These are phyloP conservation scores for Magnaporthiopsis rhizophila DNA, from an alignment of 2,329 filamentous ascomycete species.

Conservation along the genomic window DNA sequence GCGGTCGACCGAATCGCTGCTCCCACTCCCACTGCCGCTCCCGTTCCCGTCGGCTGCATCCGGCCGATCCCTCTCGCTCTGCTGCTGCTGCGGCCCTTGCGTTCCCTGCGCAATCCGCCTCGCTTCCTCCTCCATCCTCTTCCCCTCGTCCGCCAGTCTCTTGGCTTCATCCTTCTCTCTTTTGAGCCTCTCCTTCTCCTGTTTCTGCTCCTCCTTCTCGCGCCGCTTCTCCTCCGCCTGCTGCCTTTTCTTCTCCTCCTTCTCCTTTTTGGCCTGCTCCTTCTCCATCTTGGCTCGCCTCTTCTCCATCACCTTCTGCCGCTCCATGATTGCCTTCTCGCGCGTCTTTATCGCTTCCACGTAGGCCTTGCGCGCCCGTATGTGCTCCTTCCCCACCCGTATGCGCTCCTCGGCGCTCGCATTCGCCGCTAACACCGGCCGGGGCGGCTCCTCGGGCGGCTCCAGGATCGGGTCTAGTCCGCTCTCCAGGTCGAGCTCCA, in stretches of 20 bases:
- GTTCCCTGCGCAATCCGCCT: neutral
- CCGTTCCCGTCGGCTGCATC: neutral
- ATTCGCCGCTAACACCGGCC: conserved; percentile 50
- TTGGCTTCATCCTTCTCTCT: conserved; percentile 21
- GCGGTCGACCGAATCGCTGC: conserved; percentile 1
- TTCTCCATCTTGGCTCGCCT: conserved; percentile 36
- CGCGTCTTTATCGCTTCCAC: conserved; percentile 59
- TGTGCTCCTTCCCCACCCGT: conserved; percentile 60
- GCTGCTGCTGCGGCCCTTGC: neutral
- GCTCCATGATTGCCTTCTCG: conserved; percentile 54
- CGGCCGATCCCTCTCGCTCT: neutral
- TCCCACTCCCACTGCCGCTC: conserved; percentile 3
- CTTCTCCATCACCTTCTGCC: conserved; percentile 51
- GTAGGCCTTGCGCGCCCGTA: conserved; percentile 54
- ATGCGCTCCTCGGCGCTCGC: conserved; percentile 59
- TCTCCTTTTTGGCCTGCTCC: conserved; percentile 26
- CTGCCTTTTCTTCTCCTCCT: conserved; percentile 20
- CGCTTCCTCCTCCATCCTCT: conserved; percentile 10
- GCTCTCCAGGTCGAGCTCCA: neutral
- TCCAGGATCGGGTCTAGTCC: conserved; percentile 29
- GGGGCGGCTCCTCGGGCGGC: conserved; percentile 44
- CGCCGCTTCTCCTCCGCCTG: conserved; percentile 21
- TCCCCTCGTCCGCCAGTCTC: conserved; percentile 9
- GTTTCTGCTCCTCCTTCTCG: conserved; percentile 22
- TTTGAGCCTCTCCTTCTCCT: conserved; percentile 22